A percentile compares a stretch with the other conserved stretches of the same genome.
phyloP scores from a whole-genome alignment of 192 early-diverging fungal species.

The Pilobolus umbonatus region DNA sequence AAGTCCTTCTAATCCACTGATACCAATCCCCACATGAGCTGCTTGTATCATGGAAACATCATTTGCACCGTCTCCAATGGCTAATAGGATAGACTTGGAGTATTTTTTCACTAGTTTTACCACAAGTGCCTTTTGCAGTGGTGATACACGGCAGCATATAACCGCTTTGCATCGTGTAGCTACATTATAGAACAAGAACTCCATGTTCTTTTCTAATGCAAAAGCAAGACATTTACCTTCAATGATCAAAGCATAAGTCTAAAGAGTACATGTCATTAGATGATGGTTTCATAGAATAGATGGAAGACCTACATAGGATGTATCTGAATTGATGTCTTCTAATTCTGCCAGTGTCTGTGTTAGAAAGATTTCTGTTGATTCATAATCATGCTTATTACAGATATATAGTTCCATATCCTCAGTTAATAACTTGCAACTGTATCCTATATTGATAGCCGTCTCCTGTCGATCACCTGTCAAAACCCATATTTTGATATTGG shows the following conservation, averaged over 20 bases:
- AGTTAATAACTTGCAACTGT: constrained; percentile 84
- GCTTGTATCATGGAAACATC: constrained; percentile 98
- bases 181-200: constrained; percentile 75
- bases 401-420: constrained; percentile 91
- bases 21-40: constrained; percentile 93
- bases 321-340: constrained; percentile 28
- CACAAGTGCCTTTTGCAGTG: constrained; percentile 92
- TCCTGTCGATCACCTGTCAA: constrained; percentile 95
- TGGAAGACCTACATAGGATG: constrained; percentile 26
- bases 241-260: constrained; percentile 79
- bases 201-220: constrained; percentile 79
- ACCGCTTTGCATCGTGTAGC: constrained; percentile 91
- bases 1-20: constrained; percentile 89
- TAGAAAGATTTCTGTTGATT: constrained; percentile 80
- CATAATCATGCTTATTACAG: constrained; percentile 81
- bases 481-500: constrained; percentile 94
- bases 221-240: constrained; percentile 87
- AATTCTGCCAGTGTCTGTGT: constrained; percentile 67
- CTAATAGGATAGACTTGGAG: constrained; percentile 76
- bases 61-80: constrained; percentile 97
- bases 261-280: constrained; percentile 10
- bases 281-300: not conserved
- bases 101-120: constrained; percentile 92
- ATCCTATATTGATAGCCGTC: constrained; percentile 97
- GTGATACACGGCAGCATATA: constrained; percentile 97